phyloP scores from a whole-genome alignment of 1,139 yeast species.

The Pneumocystis canis region DNA sequence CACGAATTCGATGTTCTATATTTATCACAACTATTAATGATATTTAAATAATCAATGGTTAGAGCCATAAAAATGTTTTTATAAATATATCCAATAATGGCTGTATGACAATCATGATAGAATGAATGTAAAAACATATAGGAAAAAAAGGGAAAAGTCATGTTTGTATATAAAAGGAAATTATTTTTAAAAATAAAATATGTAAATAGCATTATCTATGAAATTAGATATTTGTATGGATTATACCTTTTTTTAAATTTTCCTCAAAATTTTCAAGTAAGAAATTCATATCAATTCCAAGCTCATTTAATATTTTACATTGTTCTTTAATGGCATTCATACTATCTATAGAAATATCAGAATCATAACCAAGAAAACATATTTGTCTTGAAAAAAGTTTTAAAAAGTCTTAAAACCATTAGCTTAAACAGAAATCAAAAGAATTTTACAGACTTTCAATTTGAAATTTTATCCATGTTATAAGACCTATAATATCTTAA shows the following conservation, averaged over 20 bases:
- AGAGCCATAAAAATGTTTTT: too few relatives aligned
- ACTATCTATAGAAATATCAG: background rate
- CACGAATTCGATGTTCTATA: too few relatives aligned
- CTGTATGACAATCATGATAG: too few relatives aligned
- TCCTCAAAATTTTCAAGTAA: background rate
- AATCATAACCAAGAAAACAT: background rate
- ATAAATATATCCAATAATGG: too few relatives aligned
- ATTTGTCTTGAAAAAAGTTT: background rate
- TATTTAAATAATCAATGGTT: too few relatives aligned
- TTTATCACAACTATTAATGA: too few relatives aligned
- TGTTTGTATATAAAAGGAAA: background rate
- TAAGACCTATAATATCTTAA: conserved; percentile 30
- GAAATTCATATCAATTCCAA: background rate
- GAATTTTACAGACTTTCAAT: conserved; percentile 28
- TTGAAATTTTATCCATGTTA: conserved; percentile 58
- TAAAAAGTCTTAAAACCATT: background rate
- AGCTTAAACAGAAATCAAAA: background rate
- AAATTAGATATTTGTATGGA: background rate
- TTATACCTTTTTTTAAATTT: background rate
- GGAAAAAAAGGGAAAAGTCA: too few relatives aligned
- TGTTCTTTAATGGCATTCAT: background rate
- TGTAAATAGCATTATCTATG: background rate
- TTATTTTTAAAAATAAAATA: background rate
- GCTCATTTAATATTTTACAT: background rate
- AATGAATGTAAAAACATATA: too few relatives aligned